Conservation (phyloP, 768 basidiomycete genomes). For the Tylopilus balloui region DNA sequence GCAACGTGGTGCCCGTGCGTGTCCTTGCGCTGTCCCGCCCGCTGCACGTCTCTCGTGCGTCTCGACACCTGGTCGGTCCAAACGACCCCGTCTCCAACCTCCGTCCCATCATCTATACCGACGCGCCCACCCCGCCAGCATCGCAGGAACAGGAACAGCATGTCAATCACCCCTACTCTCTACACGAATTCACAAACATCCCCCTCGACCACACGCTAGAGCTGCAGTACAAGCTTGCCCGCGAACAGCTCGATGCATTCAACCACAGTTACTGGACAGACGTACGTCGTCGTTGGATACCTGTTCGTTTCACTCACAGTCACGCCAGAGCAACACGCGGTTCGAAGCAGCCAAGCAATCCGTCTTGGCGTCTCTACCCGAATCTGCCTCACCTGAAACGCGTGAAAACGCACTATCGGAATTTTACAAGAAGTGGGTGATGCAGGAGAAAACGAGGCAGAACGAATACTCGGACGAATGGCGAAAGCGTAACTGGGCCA, state of each 20-base stretch:
- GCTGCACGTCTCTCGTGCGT: slow-evolving; percentile 24
- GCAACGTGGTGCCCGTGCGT: no score
- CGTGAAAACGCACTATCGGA: slow-evolving; percentile 67
- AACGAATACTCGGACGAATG: slow-evolving; percentile 62
- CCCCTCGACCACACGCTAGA: slow-evolving; percentile 43
- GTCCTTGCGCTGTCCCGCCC: slow-evolving; percentile 8
- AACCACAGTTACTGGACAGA: slow-evolving; percentile 81
- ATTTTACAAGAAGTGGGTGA: slow-evolving; percentile 72
- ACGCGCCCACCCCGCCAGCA: slow-evolving; percentile 38
- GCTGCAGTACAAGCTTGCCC: slow-evolving; percentile 65
- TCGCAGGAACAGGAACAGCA: slow-evolving; percentile 19
- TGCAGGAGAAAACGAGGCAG: slow-evolving; percentile 57
- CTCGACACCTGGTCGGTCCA: slow-evolving; percentile 52
- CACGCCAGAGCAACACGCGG: slow-evolving; percentile 66
- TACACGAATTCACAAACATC: slow-evolving; percentile 55
- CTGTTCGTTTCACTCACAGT: slow-evolving; percentile 3
- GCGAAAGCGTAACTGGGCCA: slow-evolving; percentile 55
- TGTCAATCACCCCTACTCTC: slow-evolving; percentile 67
- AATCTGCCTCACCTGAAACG: slow-evolving; percentile 44
- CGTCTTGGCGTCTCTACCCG: slow-evolving; percentile 52
- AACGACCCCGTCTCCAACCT: slow-evolving; percentile 77
- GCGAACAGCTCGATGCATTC: slow-evolving; percentile 68
- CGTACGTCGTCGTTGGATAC: slow-evolving; percentile 40
- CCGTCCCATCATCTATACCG: slow-evolving; percentile 73
- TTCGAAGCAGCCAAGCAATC: slow-evolving; percentile 67